Percentiles rank a stretch among this genome's conserved stretches.
phyloP scores from a whole-genome alignment of 768 basidiomycete genomes.

The Lactifluus volemus region DNA sequence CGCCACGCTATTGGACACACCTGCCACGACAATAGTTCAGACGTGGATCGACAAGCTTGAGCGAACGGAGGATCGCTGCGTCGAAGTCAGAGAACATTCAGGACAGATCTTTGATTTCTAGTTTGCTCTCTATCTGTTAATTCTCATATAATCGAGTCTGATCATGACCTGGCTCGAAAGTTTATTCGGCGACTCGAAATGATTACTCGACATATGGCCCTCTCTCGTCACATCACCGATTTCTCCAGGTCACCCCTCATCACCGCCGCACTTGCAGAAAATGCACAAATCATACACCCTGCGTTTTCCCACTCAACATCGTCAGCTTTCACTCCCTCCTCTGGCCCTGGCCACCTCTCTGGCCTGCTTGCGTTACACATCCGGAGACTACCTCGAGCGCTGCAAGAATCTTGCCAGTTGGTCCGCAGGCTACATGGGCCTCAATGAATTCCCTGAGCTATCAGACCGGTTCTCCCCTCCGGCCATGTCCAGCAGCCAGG shows the following conservation, averaged over 20 bases:
- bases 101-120: constrained; percentile 29
- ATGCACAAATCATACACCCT: constrained; percentile 23
- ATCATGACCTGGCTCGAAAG: constrained; percentile 20
- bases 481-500: background rate
- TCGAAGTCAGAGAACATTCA: constrained; percentile 31
- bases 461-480: constrained; percentile 31
- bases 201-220: constrained; percentile 32
- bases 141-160: background rate
- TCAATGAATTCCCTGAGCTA: constrained; percentile 36
- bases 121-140: constrained; percentile 22
- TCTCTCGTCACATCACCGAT: constrained; percentile 27
- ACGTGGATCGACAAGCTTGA: constrained; percentile 32
- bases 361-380: constrained; percentile 41
- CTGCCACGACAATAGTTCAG: constrained; percentile 28
- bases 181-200: constrained; percentile 27
- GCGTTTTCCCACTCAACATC: background rate
- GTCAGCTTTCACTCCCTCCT: background rate
- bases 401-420: constrained; percentile 32
- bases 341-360: constrained; percentile 21
- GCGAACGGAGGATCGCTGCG: constrained; percentile 31
- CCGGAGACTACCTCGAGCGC: constrained; percentile 40
- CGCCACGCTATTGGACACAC: constrained; percentile 21
- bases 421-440: constrained; percentile 33
- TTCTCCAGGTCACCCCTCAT: constrained; percentile 34
- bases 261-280: constrained; percentile 26